Evolutionary conservation across 202 grass and related monocot species (phyloP), one percentile per base, ranked within the genome.

Genomic region (Setaria viridis): DNA sequence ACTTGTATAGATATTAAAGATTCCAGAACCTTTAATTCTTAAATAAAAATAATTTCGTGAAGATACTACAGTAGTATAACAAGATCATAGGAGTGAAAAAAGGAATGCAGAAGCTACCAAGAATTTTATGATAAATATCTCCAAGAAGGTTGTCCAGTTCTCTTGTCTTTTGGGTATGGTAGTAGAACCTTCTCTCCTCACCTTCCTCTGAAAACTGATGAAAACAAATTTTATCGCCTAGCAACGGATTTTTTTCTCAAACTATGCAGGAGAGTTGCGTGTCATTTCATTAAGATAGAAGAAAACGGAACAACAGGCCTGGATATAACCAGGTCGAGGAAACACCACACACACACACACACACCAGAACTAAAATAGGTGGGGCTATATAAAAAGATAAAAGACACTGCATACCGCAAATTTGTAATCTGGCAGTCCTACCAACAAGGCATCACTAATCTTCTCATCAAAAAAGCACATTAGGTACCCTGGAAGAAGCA

Each of bases 111-210:
- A 82, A 85, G 59, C 66, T 98, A 98, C 95, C 95, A 70, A 98
- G 95, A 90, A 98, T 98, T 94, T 98, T 98, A 89, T 98, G 95
- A 80, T 95, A 98, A 83, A 98, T 95, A 88, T 98, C 95, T 79
- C 95, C 95, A 82, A 95, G 93, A 92, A 98, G 91, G 67, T 93
- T 94, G 80, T 98, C 95, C 80, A 98, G 86, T 88, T 98, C 95
- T 92, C 89, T 98, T 54, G 95, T 98, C 84, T 90, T 98, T 82
- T 89, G 88, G 74, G 95, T 98, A 89, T 94, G 95, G 86, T 98
- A 98, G 84, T 94, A 98, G 77, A 91, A 95, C 67, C 64, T 98
- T 87, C 83, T 91, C 78, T 91, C 88, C 35, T 94, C 89, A 50
- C 93, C 89, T 80, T 92, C 95, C 88, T 98, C 95, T 86, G 91